Conservation (phyloP, 768 basidiomycete species). For the Naganishia randhawae region DNA sequence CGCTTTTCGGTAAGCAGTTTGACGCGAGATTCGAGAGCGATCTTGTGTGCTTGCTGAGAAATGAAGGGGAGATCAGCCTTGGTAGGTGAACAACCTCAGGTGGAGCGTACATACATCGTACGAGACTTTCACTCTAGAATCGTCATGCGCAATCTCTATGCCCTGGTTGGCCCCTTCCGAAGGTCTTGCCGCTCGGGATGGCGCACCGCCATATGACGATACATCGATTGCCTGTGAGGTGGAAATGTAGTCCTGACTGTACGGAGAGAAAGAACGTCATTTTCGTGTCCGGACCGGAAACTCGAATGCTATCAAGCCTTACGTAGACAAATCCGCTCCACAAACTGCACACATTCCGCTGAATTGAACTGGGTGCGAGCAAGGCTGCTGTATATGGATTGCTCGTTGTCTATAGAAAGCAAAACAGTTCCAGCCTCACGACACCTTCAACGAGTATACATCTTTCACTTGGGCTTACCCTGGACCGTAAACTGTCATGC, state of each 20-base stretch:
- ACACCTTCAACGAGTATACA: neutral
- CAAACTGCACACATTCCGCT: conserved; percentile 89
- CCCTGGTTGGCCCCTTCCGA: conserved; percentile 18
- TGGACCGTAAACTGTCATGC: conserved; percentile 28
- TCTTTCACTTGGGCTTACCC: conserved; percentile 12
- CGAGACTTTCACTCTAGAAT: conserved; percentile 84
- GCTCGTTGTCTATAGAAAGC: conserved; percentile 37
- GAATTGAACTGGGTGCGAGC: conserved; percentile 90
- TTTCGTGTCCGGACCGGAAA: neutral
- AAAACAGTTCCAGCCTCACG: neutral
- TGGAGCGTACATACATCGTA: conserved; percentile 55
- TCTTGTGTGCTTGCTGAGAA: conserved; percentile 70
- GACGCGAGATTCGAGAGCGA: conserved; percentile 76
- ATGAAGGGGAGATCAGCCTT: neutral
- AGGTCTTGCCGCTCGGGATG: neutral
- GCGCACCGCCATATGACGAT: conserved; percentile 6
- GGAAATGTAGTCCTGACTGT: conserved; percentile 46
- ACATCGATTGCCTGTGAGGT: conserved; percentile 23
- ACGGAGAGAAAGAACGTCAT: neutral
- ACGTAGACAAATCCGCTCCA: conserved; percentile 79
- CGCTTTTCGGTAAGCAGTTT: conserved; percentile 70
- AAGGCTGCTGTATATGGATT: conserved; percentile 75
- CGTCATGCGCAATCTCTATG: conserved; percentile 59
- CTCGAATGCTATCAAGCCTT: conserved; percentile 4
- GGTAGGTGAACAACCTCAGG: conserved; percentile 5